Base-by-base conservation (phyloP, 2,329 filamentous ascomycete species). In the Zelopaecilomyces penicillatus region DNA sequence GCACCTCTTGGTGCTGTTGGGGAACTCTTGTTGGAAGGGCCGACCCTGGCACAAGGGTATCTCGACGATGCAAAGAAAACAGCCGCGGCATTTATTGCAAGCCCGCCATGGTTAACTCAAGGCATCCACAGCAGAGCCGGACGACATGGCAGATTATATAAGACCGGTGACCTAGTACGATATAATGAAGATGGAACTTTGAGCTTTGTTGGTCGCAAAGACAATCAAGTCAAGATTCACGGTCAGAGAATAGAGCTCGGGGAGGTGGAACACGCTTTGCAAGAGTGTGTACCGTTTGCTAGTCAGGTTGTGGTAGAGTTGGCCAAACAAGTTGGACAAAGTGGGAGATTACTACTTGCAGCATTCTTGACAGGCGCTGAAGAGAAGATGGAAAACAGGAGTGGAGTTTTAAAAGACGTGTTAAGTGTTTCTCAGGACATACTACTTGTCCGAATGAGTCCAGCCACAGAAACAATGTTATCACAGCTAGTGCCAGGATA, bases 151-250 rank as follows among this genome's bases (percentile, higher is more conserved):
- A 42, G 42, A 11, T 39, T 55, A 4, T 57, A 54, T 29, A 52
- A 53, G 36, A 56, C 57, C 1, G 56, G 57, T 1, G 57, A 59
- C 36, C 37, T 57, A 1, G 48, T 53, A 8, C 47, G 50, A 10
- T 61, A 63, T 27, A 47, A 58, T 27, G 30, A 43, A 0, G 56
- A 71, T 41, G 66, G 66, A 4, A 50, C 47, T 11, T 55, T 74
- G 6, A 50, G 57, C 0, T 71, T 65, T 41, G 51, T 74, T 32
- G 73, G 73, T 30, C 62, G 76, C 29, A 74, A 73, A 49, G 76
- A 80, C 50, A 64, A 62, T 0, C 75, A 80, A 54, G 65, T 79
- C 34, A 80, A 80, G 51, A 57, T 78, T 8, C 65, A 68, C 28
- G 78, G 78, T 39, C 76, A 68, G 44, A 56, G 73, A 43, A 62